These are phyloP conservation scores for Bryum argenteum DNA, from an alignment of 225 moss, liverwort and hornwort species.

Conservation along the genomic window DNA sequence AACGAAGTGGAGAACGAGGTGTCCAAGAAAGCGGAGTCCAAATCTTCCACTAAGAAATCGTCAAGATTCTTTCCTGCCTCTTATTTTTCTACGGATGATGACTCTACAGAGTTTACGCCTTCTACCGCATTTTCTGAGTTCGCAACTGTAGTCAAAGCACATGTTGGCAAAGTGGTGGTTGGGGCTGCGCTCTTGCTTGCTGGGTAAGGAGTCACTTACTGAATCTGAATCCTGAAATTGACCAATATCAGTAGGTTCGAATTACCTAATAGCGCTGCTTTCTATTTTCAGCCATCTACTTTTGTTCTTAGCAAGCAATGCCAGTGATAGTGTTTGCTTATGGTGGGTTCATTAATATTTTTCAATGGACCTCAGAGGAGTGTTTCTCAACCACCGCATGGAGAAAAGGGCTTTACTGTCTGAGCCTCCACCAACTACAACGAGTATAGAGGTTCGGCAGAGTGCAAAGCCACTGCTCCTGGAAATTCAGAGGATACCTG, in stretches of 20 bases:
- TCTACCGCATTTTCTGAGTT: constrained; percentile 73
- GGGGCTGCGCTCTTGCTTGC: constrained; percentile 85
- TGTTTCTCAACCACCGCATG: constrained; percentile 74
- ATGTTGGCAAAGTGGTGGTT: constrained; percentile 82
- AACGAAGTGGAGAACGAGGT: constrained; percentile 52
- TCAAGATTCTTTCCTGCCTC: constrained; percentile 89
- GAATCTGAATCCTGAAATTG: neutral
- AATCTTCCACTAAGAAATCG: constrained; percentile 84
- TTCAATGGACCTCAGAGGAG: constrained; percentile 51
- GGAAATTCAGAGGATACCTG: constrained; percentile 67
- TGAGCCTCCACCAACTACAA: constrained; percentile 58
- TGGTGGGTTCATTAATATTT: constrained; percentile 12
- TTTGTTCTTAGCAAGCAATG: neutral
- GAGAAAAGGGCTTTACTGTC: constrained; percentile 64
- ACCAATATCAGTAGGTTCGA: neutral
- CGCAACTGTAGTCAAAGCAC: constrained; percentile 55
- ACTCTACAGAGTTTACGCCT: constrained; percentile 76
- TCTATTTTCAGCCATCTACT: no score
- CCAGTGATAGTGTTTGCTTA: constrained; percentile 1
- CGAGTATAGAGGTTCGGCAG: constrained; percentile 57
- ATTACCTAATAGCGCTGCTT: neutral
- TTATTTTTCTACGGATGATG: constrained; percentile 91
- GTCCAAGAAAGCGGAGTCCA: constrained; percentile 66
- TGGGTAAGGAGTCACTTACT: constrained; percentile 58
- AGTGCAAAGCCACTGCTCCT: constrained; percentile 61